phyloP scores from a whole-genome alignment of 192 early-diverging fungal species.

The Coemansia sp. region DNA sequence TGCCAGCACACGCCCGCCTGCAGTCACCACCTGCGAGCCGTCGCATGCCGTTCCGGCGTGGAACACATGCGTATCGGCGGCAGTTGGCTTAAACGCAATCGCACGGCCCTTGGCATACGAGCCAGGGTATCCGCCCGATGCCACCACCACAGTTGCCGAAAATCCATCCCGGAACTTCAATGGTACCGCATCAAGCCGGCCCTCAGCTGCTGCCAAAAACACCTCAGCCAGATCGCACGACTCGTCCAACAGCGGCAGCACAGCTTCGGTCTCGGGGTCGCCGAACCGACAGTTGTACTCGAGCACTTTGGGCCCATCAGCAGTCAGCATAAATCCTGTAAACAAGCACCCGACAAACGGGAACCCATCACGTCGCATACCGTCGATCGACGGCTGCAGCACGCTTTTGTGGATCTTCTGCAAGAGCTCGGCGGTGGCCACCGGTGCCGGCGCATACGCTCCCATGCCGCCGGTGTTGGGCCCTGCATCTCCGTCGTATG shows the following conservation, averaged over 20 bases:
- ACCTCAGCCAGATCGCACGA: constrained; percentile 84
- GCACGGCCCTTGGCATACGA: constrained; percentile 76
- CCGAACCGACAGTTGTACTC: constrained; percentile 99
- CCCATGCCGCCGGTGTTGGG: constrained; percentile 99
- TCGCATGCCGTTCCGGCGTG: constrained; percentile 84
- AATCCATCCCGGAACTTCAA: constrained; percentile 69
- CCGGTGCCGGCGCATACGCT: constrained; percentile 93
- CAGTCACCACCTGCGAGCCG: constrained; percentile 67
- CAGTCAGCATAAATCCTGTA: constrained; percentile 94
- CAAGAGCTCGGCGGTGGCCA: constrained; percentile 78
- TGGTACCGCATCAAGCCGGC: constrained; percentile 84
- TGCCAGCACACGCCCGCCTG: constrained; percentile 93
- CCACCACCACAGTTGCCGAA: constrained; percentile 91
- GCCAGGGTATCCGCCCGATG: constrained; percentile 92
- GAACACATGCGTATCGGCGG: constrained; percentile 66
- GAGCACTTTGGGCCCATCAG: constrained; percentile 87
- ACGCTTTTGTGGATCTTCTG: constrained; percentile 71
- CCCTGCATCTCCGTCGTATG: constrained; percentile 89
- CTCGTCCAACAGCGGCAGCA: constrained; percentile 86
- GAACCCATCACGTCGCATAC: constrained; percentile 92
- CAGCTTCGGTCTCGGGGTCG: constrained; percentile 96
- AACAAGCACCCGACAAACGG: constrained; percentile 98
- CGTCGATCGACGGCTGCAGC: constrained; percentile 90
- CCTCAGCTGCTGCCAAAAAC: constrained; percentile 82
- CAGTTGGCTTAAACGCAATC: constrained; percentile 62